Base-by-base conservation (phyloP, 192 early-diverging fungal genomes). In the Rhizophagus sp. region DNA sequence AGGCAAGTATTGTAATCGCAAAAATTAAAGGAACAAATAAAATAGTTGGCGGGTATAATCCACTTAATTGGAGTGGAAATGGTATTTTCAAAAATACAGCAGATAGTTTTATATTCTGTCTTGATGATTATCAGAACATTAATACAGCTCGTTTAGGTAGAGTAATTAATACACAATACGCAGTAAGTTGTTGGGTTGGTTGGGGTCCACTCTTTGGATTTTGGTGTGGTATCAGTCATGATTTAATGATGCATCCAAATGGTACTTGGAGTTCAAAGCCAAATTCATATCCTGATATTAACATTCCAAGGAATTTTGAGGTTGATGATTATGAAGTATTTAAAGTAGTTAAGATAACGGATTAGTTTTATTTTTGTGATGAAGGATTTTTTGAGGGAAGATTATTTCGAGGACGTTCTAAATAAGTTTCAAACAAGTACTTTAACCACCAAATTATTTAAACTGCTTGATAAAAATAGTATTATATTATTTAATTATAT, bases 71-170 rank as follows among this genome's bases (percentile, higher is more conserved):
- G 66, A 22, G 44, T 12, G 44, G 44, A 12, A 3, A 47, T 12
- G 44, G 44, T 47, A 33, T 68, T 27, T 68, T 36, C 66, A 68
- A 33, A 15, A 36, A 12, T 27, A 10, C 66, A 15, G 1, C 66
- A 15, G 66, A 68, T 36, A 68, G 66, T 68, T 68, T 68, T 68
- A 68, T 68, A 27, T 68, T 68, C 24, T 25, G 6, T 57, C 6
- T 57, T 57, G 17, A 57, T 57, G 52, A 57, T 57, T 22, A 57
- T 57, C 52, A 57, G 6, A 57, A 57, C 17, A 22, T 57, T 17
- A 17, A 57, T 57, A 22, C 52, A 11, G 52, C 52, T 22, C 52
- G 19, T n/a, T 57, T 57, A 19, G 52, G 52, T 19, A 57, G 52
- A 19, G 52, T 57, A 19, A 57, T 57, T 57, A 57, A 22, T 57